These are phyloP conservation scores for Gaeumannomyces sp. DNA, from an alignment of 2,329 filamentous ascomycete species.

Conservation along the genomic window DNA sequence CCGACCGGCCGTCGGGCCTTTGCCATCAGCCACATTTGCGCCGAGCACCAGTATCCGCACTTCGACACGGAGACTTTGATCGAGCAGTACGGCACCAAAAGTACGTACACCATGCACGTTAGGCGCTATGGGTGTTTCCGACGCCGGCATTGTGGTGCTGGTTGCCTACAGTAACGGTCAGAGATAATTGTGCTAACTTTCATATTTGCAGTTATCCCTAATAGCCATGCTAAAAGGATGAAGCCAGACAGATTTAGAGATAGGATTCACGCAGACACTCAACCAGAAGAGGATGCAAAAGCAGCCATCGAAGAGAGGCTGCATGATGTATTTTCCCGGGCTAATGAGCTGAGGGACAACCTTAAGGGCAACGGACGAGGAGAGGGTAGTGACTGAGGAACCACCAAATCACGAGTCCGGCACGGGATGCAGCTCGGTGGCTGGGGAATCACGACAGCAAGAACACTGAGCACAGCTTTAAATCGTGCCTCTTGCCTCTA, in stretches of 20 bases:
- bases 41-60: neutral
- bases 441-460: too few relatives aligned
- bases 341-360: too few relatives aligned
- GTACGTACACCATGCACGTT: neutral
- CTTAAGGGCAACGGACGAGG: too few relatives aligned
- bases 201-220: neutral
- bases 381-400: too few relatives aligned
- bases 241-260: neutral
- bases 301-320: neutral
- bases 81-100: neutral
- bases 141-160: too few relatives aligned
- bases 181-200: too few relatives aligned
- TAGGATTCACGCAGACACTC: neutral
- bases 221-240: neutral
- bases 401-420: too few relatives aligned
- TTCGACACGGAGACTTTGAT: neutral
- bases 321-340: neutral
- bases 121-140: too few relatives aligned
- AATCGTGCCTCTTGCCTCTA: too few relatives aligned
- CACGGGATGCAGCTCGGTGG: too few relatives aligned
- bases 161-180: too few relatives aligned
- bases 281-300: neutral
- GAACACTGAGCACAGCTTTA: too few relatives aligned
- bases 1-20: neutral
- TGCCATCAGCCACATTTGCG: neutral